Conservation (phyloP, 306 rosid species). For the Parietaria judaica region DNA sequence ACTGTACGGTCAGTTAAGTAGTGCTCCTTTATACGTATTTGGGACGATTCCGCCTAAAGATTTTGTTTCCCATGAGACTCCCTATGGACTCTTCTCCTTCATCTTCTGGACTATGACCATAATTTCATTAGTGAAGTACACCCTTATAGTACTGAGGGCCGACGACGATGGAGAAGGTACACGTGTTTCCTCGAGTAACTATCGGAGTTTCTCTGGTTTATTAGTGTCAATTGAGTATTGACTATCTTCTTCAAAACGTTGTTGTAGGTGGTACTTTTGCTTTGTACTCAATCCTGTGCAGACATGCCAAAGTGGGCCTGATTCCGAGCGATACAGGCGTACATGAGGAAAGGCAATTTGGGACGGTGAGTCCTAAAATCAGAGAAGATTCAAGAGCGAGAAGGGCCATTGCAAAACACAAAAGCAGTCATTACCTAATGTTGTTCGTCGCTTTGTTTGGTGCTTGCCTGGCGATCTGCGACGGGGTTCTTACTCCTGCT, state of each 20-base stretch:
- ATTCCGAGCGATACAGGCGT: conserved; percentile 56
- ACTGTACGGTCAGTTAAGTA: conserved; percentile 68
- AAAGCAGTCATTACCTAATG: conserved; percentile 46
- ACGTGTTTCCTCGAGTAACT: not conserved
- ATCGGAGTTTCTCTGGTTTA: conserved; percentile 1
- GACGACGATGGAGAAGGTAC: conserved; percentile 74
- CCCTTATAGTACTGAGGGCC: conserved; percentile 48
- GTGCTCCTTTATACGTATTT: conserved; percentile 71
- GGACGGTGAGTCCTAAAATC: conserved; percentile 23
- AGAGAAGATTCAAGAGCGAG: conserved; percentile 51
- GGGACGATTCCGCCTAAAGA: conserved; percentile 36
- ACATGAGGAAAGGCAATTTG: conserved; percentile 35
- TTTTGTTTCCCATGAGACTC: conserved; percentile 35
- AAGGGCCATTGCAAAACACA: conserved; percentile 59
- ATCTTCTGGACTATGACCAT: conserved; percentile 71
- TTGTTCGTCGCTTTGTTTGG: conserved; percentile 70
- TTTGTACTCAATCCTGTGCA: conserved; percentile 68
- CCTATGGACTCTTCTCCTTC: conserved; percentile 56
- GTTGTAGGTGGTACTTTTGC: conserved; percentile 70
- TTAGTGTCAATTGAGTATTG: conserved; percentile 12
- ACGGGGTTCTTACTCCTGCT: conserved; percentile 72
- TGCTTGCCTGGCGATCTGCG: conserved; percentile 67
- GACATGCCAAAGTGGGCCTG: conserved; percentile 73
- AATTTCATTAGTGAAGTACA: conserved; percentile 56
- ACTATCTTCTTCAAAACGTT: conserved; percentile 7